phyloP scores from a whole-genome alignment of 2,329 filamentous ascomycete species.

The Ascochyta rabiei region DNA sequence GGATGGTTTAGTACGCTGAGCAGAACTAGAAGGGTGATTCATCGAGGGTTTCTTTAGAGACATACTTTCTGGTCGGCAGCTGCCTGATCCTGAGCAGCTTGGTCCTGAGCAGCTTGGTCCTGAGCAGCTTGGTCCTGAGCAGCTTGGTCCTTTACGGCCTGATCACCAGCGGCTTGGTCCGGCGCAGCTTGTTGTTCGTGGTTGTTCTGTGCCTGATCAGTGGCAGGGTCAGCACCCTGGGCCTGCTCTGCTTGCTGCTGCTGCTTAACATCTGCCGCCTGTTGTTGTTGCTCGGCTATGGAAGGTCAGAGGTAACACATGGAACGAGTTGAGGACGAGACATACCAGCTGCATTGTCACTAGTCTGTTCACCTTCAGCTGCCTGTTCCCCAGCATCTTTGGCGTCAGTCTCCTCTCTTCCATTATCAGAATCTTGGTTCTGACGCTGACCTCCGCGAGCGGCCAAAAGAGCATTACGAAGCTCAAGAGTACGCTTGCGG shows the following conservation, averaged over 20 bases:
- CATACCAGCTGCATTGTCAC: too few relatives aligned
- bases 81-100: neutral
- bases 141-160: neutral
- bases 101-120: neutral
- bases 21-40: neutral
- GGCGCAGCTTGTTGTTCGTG: too few relatives aligned
- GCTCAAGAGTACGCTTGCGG: constrained; percentile 33
- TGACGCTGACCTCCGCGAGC: constrained; percentile 20
- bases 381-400: constrained; percentile 5
- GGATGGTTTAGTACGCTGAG: neutral
- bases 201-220: too few relatives aligned
- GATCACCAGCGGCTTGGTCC: too few relatives aligned
- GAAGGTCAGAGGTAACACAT: too few relatives aligned
- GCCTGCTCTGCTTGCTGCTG: too few relatives aligned
- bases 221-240: too few relatives aligned
- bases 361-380: neutral
- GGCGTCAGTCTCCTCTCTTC: neutral
- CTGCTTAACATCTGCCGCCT: too few relatives aligned
- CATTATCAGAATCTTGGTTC: constrained; percentile 9
- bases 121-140: neutral
- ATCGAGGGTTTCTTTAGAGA: neutral
- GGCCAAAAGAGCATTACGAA: constrained; percentile 34
- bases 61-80: neutral
- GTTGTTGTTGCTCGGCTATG: too few relatives aligned
- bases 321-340: too few relatives aligned